phyloP scores from a whole-genome alignment of 2,329 filamentous ascomycete genomes.

The Xylogone sp. region DNA sequence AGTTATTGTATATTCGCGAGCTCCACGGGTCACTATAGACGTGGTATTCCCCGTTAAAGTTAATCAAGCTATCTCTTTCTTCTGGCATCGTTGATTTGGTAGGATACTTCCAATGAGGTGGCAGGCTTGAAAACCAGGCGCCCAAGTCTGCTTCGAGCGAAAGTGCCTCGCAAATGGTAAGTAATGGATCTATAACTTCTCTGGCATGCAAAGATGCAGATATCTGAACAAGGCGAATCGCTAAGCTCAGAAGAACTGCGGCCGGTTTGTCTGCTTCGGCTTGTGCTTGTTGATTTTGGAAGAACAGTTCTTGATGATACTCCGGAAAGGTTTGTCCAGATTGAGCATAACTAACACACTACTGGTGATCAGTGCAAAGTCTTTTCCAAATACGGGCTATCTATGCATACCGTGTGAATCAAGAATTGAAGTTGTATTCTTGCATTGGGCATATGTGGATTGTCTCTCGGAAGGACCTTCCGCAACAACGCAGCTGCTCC shows the following conservation, averaged over 20 bases:
- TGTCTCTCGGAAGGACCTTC: slow-evolving; percentile 6
- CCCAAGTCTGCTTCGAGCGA: slow-evolving; percentile 14
- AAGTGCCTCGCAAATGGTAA: slow-evolving; percentile 9
- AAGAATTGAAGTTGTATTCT: slow-evolving; percentile 15
- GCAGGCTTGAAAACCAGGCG: slow-evolving; percentile 12
- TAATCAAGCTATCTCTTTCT: neutral
- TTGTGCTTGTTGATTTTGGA: slow-evolving; percentile 1
- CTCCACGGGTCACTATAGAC: slow-evolving; percentile 19
- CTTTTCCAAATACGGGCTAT: neutral
- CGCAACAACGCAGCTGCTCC: slow-evolving; percentile 15
- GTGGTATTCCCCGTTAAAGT: slow-evolving; percentile 13
- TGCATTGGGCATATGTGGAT: neutral
- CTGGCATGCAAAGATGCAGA: slow-evolving; percentile 6
- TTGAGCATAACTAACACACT: slow-evolving; percentile 15
- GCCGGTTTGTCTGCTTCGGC: slow-evolving; percentile 6
- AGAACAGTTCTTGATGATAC: slow-evolving; percentile 7
- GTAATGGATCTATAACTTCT: neutral
- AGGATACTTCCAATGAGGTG: slow-evolving; percentile 13
- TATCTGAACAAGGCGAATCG: slow-evolving; percentile 12
- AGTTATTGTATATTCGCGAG: slow-evolving; percentile 19
- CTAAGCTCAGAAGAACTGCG: slow-evolving; percentile 8
- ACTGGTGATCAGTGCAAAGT: neutral
- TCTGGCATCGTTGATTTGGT: neutral
- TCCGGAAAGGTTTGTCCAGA: slow-evolving; percentile 7
- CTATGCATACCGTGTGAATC: slow-evolving; percentile 12